A percentile compares a stretch with the other conserved stretches of the same genome.
Conservation (phyloP, 164 flowering plant genomes). For the Nymphaea thermarum region DNA sequence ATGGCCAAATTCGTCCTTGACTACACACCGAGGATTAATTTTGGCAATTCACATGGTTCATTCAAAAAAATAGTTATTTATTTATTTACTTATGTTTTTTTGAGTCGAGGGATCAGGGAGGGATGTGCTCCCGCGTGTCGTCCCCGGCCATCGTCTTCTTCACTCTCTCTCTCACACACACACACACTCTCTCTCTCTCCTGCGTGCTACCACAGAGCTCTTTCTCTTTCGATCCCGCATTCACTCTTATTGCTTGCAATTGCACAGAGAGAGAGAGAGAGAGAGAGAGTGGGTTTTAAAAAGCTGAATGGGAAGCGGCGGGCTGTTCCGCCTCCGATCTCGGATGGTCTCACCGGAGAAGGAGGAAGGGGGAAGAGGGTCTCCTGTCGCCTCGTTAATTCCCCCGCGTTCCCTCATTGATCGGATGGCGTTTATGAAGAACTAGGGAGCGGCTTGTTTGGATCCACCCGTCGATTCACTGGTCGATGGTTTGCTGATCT, state of each 20-base stretch:
- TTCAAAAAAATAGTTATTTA: no score
- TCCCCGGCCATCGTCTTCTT: not conserved
- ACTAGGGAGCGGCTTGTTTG: not conserved
- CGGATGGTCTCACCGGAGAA: slow-evolving; percentile 1
- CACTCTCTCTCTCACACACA: slow-evolving; percentile 1
- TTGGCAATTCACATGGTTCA: no score
- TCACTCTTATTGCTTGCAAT: not conserved
- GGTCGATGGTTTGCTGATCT: no score
- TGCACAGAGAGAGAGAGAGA: slow-evolving; percentile 3
- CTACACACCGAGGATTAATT: no score
- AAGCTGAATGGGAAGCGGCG: no score
- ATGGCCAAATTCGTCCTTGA: no score
- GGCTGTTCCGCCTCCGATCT: slow-evolving; percentile 3
- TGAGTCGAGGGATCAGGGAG: not conserved
- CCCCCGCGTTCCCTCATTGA: not conserved
- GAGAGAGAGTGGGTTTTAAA: not conserved
- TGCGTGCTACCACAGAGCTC: not conserved
- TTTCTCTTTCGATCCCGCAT: not conserved
- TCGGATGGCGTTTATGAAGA: slow-evolving; percentile 6
- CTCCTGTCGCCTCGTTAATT: not conserved
- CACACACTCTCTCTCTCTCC: not conserved
- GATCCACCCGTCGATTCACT: no score
- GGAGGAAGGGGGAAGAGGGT: not conserved
- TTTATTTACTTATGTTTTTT: no score
- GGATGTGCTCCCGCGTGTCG: not conserved